Conservation (phyloP, 805 yeast species). For the Yarrowia sp. region DNA sequence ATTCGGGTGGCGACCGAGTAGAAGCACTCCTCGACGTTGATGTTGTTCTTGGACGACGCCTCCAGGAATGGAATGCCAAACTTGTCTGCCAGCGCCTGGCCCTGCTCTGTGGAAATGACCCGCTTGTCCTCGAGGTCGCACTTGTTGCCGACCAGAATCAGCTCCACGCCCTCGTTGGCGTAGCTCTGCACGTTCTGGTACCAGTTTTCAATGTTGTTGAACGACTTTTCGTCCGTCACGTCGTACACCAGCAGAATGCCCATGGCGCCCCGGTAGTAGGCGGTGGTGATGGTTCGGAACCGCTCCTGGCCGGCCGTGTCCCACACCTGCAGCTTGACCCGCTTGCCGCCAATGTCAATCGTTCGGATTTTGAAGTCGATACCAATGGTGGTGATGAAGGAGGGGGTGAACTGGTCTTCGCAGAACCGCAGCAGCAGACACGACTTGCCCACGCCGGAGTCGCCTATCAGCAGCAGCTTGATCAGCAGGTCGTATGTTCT, state of each 20-base stretch:
- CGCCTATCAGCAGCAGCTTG: constrained; percentile 92
- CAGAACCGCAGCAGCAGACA: constrained; percentile 91
- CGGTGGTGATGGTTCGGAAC: constrained; percentile 96
- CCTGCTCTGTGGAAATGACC: constrained; percentile 88
- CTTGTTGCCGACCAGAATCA: constrained; percentile 94
- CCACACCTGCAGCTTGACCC: constrained; percentile 95
- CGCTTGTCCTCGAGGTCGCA: constrained; percentile 88
- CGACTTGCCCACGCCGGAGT: constrained; percentile 66
- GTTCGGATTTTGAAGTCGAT: constrained; percentile 98
- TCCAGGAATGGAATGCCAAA: constrained; percentile 91
- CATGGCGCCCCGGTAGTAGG: constrained; percentile 98
- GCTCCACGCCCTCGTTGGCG: constrained; percentile 94
- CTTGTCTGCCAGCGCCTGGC: constrained; percentile 84
- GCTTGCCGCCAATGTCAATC: constrained; percentile 89
- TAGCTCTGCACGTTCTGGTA: constrained; percentile 94
- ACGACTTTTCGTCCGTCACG: constrained; percentile 95
- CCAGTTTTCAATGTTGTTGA: constrained; percentile 94
- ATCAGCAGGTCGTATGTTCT: constrained; percentile 81
- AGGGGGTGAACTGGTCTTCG: constrained; percentile 95
- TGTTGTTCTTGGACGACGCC: constrained; percentile 93
- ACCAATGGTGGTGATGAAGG: constrained; percentile 96
- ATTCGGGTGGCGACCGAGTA: constrained; percentile 85
- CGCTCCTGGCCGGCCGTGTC: constrained; percentile 99
- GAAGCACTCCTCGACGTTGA: constrained; percentile 90
- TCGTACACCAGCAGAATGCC: constrained; percentile 97